Base-by-base conservation (phyloP, 495 filamentous ascomycete genomes). In the Daldinia vernicosa region DNA sequence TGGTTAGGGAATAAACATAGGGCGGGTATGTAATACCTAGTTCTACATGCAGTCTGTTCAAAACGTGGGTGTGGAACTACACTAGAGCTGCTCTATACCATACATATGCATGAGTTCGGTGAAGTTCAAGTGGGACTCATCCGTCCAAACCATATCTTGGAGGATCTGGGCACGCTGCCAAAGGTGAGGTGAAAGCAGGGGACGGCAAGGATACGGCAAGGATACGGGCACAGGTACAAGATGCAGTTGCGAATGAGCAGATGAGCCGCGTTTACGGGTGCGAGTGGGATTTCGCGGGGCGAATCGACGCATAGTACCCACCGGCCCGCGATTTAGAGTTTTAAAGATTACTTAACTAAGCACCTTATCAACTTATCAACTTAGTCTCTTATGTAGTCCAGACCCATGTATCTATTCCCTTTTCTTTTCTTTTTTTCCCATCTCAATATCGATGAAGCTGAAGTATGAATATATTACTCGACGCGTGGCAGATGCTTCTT, bases 311-410 rank as follows among this genome's bases (percentile, higher is more conserved):
- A 60, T 55, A n/a, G 3, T 37, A 32, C 55, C 63, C 30, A 24
- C 7, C 47, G 45, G 50, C 14, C 56, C 64, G 47, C 24, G 26
- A 33, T 66, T 67, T 67, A 60, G 17, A 30, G 64, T 54, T 52
- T 52, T 52, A 4, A 7, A 39, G 8, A 52, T 66, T 66, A 59
- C 63, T 66, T 66, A 66, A 66, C 60, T 66, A 66, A 66, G 63
- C 63, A 66, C 32, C 15, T 43, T 66, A 53, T 52, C 19, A 55
- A 7, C 26, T 33, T 19, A n/a, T n/a, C n/a, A 30, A 14, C 17
- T 6, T 57, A 57, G 14, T 27, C 52, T 26, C n/a, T 32, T 52
- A n/a, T n/a, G n/a, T n/a, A 52, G 26, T 30, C 53, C 24, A 59
- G 11, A 22, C n/a, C 40, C 19, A 8, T 0, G 40, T n/a, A 28